Evolutionary conservation across 495 filamentous ascomycete species (phyloP).

Genomic region (Podospora conica): DNA sequence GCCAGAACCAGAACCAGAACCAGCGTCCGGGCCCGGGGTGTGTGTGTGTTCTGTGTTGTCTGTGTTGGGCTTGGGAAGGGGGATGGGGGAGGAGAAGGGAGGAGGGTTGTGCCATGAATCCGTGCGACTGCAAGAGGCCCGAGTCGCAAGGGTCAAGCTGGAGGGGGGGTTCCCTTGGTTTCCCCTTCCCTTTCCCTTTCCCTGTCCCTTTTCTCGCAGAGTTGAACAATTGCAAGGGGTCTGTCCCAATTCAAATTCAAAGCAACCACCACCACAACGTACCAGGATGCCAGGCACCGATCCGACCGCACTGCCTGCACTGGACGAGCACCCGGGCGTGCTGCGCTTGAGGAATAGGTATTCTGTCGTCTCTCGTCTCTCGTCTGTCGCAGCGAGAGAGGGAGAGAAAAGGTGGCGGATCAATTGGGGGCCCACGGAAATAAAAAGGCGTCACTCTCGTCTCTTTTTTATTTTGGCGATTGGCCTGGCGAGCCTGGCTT

Average conservation of each 20-base stretch:
- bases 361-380: neutral
- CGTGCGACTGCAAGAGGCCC: constrained; percentile 13
- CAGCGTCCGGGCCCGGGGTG: neutral
- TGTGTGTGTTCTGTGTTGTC: neutral
- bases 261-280: neutral
- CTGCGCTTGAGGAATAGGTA: too few species aligned
- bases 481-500: constrained; percentile 16
- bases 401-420: constrained; percentile 1
- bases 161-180: neutral
- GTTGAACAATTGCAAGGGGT: too few species aligned
- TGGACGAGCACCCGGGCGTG: too few species aligned
- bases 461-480: constrained; percentile 11
- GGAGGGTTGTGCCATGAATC: constrained; percentile 22
- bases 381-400: neutral
- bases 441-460: constrained; percentile 1
- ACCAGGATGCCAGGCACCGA: neutral
- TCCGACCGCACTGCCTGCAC: neutral
- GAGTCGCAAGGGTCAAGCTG: constrained; percentile 11
- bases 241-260: neutral
- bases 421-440: constrained; percentile 19
- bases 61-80: constrained; percentile 2
- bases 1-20: neutral
- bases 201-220: neutral
- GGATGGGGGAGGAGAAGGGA: constrained; percentile 14
- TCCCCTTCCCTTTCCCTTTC: neutral